phyloP scores from a whole-genome alignment of 2,329 filamentous ascomycete genomes.

The Trichocomaceae sp. region DNA sequence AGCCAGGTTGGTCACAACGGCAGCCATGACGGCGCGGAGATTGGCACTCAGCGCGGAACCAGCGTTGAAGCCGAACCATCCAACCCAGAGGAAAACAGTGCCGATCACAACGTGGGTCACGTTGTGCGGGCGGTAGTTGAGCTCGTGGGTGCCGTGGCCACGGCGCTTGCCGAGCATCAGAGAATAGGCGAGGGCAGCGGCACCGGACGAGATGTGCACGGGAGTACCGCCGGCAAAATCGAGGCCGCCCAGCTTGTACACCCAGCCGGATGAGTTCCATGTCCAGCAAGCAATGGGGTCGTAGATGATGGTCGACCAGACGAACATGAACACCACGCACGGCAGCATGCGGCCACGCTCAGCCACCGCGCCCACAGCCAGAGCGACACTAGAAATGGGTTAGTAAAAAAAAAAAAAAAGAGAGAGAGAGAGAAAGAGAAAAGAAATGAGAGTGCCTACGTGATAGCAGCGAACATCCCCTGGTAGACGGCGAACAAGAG shows the following conservation, averaged over 20 bases:
- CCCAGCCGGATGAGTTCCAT: constrained; percentile 81
- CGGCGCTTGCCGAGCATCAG: constrained; percentile 83
- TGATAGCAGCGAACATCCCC: constrained; percentile 61
- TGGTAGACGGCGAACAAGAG: constrained; percentile 74
- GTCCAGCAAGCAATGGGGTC: constrained; percentile 94
- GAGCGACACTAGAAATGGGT: constrained; percentile 57
- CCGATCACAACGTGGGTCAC: constrained; percentile 88
- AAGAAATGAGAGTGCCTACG: constrained; percentile 48
- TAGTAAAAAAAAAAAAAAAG: constrained; percentile 10
- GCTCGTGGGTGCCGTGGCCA: constrained; percentile 77
- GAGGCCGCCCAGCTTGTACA: constrained; percentile 68
- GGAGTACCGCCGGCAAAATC: constrained; percentile 89
- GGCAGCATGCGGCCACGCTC: constrained; percentile 84
- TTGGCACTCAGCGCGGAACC: constrained; percentile 76
- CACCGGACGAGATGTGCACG: constrained; percentile 79
- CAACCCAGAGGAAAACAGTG: constrained; percentile 90
- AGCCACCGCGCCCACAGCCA: constrained; percentile 76
- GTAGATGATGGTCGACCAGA: constrained; percentile 86
- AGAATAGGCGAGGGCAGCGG: constrained; percentile 79
- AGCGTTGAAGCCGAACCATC: constrained; percentile 93
- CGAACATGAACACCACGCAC: constrained; percentile 84
- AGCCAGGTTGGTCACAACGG: constrained; percentile 76
- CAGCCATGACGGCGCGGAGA: constrained; percentile 78
- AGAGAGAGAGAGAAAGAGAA: too few species aligned
- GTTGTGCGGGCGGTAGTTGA: constrained; percentile 90